Percentiles rank a stretch among this genome's conserved stretches.
phyloP scores from a whole-genome alignment of 768 basidiomycete genomes.

The Crassisporium funariophilum region DNA sequence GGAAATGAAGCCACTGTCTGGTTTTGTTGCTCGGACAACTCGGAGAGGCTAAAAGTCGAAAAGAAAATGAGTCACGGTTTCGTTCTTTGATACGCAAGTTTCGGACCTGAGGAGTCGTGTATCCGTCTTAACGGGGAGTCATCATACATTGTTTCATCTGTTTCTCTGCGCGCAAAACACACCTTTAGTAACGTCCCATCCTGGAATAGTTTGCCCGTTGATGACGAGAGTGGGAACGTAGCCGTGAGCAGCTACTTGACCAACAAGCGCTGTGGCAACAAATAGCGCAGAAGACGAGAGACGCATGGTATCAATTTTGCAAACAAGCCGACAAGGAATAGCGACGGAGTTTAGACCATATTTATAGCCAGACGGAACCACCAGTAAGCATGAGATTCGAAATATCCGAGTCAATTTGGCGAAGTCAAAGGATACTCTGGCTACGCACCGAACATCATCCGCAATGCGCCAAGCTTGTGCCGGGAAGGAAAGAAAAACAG shows the following conservation, averaged over 20 bases:
- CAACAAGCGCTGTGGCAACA: conserved; percentile 17
- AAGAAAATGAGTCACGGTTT: background rate
- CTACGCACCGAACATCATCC: too few relatives aligned
- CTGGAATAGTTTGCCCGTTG: conserved; percentile 31
- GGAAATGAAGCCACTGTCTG: conserved; percentile 38
- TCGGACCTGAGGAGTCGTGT: conserved; percentile 24
- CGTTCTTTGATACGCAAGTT: conserved; percentile 33
- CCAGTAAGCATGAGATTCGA: too few relatives aligned
- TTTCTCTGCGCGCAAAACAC: too few relatives aligned
- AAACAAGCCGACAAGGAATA: too few relatives aligned
- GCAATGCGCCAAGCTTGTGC: too few relatives aligned
- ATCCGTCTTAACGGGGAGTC: background rate
- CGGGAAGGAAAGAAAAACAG: too few relatives aligned
- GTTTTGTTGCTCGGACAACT: conserved; percentile 37
- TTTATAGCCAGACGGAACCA: too few relatives aligned
- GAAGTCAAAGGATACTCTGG: too few relatives aligned
- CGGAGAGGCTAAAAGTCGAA: conserved; percentile 32
- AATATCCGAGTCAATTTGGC: too few relatives aligned
- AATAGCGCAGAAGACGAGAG: too few relatives aligned
- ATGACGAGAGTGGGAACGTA: conserved; percentile 38
- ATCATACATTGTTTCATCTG: background rate
- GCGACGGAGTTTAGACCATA: too few relatives aligned
- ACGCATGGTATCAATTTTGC: too few relatives aligned
- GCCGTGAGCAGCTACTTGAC: conserved; percentile 34
- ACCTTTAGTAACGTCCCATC: conserved; percentile 38